These are phyloP conservation scores for Trichoderma asperellum DNA, from an alignment of 2,329 filamentous ascomycete genomes.

Conservation along the genomic window DNA sequence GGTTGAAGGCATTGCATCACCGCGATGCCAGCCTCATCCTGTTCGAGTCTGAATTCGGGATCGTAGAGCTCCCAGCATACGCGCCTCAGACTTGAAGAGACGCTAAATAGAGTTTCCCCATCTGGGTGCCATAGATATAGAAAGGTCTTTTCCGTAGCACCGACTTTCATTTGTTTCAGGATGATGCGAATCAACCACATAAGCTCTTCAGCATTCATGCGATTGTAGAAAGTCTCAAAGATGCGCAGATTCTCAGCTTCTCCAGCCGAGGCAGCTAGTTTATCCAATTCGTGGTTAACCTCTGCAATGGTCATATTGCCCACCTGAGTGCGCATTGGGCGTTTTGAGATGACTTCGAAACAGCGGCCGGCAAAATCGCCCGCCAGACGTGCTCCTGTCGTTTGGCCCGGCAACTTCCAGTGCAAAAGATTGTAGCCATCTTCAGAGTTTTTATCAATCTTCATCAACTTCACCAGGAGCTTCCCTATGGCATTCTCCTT, in stretches of 20 bases:
- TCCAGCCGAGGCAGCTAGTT: constrained; percentile 71
- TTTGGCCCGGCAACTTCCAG: constrained; percentile 86
- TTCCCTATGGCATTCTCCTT: constrained; percentile 93
- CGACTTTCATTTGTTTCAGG: constrained; percentile 73
- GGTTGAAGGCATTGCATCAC: constrained; percentile 97
- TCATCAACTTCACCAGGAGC: constrained; percentile 87
- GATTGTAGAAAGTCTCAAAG: constrained; percentile 80
- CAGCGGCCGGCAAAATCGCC: constrained; percentile 93
- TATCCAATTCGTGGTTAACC: constrained; percentile 84
- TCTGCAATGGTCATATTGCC: constrained; percentile 86
- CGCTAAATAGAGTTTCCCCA: constrained; percentile 78
- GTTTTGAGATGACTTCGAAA: constrained; percentile 81
- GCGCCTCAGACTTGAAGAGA: constrained; percentile 84
- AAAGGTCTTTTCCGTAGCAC: constrained; percentile 85
- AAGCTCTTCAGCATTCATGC: constrained; percentile 92
- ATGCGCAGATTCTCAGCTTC: constrained; percentile 86
- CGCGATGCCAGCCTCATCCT: constrained; percentile 72
- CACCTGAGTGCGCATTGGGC: constrained; percentile 72
- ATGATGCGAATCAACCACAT: constrained; percentile 96
- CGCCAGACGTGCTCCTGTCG: constrained; percentile 65
- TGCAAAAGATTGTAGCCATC: constrained; percentile 84
- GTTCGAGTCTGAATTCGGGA: constrained; percentile 70
- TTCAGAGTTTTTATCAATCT: constrained; percentile 87
- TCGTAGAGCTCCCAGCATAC: constrained; percentile 95
- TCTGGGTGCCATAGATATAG: constrained; percentile 82